Conservation (phyloP, 2,329 filamentous ascomycete genomes). For the Pyricularia pennisetigena region DNA sequence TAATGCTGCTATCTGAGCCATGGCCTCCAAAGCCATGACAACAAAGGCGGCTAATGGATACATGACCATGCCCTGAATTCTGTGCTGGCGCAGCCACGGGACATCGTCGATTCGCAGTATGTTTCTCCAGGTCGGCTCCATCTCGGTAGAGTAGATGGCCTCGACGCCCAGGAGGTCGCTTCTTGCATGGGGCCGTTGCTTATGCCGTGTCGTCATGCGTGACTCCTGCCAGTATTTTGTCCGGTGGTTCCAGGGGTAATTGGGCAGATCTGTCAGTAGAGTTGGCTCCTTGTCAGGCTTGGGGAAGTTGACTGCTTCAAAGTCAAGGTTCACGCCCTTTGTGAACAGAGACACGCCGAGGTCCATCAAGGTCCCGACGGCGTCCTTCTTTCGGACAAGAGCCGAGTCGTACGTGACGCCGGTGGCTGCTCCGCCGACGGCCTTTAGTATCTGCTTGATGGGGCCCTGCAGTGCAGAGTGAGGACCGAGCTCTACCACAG, state of each 20-base stretch:
- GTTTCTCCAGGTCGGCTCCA: constrained; percentile 39
- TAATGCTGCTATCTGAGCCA: constrained; percentile 21
- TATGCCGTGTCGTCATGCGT: constrained; percentile 29
- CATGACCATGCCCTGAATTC: constrained; percentile 44
- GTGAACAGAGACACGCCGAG: constrained; percentile 32
- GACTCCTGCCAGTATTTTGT: constrained; percentile 38
- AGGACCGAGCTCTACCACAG: constrained; percentile 38
- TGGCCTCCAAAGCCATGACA: constrained; percentile 40
- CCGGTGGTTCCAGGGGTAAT: constrained; percentile 38
- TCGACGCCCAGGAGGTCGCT: constrained; percentile 37
- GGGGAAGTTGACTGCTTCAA: constrained; percentile 36
- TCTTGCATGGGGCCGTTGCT: constrained; percentile 26
- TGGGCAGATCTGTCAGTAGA: constrained; percentile 32
- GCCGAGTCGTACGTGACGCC: constrained; percentile 32
- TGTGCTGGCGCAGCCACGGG: constrained; percentile 49
- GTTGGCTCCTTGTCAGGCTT: constrained; percentile 22
- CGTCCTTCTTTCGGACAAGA: constrained; percentile 41
- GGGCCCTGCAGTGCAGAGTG: constrained; percentile 39
- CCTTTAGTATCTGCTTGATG: constrained; percentile 38
- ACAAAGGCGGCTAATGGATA: constrained; percentile 45
- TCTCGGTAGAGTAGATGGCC: constrained; percentile 31
- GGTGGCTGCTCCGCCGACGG: constrained; percentile 27
- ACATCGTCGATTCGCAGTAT: constrained; percentile 35
- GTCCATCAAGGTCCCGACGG: constrained; percentile 29
- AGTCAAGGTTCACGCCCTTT: constrained; percentile 32